Evolutionary conservation across 2,329 filamentous ascomycete species (phyloP).

Genomic region (Epichloe amarillans): DNA sequence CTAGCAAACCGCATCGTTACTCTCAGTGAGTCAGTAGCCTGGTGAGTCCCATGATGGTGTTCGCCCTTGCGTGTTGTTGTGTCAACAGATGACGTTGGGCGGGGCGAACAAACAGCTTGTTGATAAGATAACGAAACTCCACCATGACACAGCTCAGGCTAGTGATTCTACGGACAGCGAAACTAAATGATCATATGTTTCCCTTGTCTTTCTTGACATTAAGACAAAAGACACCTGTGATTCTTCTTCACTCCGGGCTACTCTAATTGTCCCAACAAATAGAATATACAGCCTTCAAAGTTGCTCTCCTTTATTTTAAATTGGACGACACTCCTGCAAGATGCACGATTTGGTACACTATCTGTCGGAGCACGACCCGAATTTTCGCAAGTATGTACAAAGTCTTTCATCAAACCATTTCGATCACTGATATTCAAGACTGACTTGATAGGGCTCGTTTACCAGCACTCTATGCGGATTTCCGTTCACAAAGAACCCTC

Average conservation of each 20-base stretch:
- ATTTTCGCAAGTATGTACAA: constrained; percentile 40
- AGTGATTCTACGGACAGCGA: neutral
- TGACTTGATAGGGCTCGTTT: constrained; percentile 52
- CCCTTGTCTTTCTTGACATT: too few species aligned
- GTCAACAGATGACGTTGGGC: neutral
- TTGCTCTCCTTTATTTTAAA: neutral
- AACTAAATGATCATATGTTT: too few species aligned
- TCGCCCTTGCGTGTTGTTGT: too few species aligned
- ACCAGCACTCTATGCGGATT: constrained; percentile 80
- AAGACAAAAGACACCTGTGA: too few species aligned
- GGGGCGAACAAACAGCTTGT: neutral
- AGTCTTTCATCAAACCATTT: neutral
- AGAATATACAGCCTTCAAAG: neutral
- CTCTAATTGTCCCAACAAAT: neutral
- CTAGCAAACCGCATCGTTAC: too few species aligned
- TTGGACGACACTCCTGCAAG: neutral
- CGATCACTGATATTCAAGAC: neutral
- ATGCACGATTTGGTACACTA: constrained; percentile 60
- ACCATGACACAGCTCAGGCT: neutral
- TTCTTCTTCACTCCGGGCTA: too few species aligned
- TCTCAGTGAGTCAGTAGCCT: too few species aligned
- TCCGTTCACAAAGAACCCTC: constrained; percentile 55
- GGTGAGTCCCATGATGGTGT: too few species aligned
- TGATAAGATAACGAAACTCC: neutral
- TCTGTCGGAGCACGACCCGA: constrained; percentile 45